Evolutionary conservation across 352 stramenopile species (phyloP).

Genomic region (Phytophthora palmivora): DNA sequence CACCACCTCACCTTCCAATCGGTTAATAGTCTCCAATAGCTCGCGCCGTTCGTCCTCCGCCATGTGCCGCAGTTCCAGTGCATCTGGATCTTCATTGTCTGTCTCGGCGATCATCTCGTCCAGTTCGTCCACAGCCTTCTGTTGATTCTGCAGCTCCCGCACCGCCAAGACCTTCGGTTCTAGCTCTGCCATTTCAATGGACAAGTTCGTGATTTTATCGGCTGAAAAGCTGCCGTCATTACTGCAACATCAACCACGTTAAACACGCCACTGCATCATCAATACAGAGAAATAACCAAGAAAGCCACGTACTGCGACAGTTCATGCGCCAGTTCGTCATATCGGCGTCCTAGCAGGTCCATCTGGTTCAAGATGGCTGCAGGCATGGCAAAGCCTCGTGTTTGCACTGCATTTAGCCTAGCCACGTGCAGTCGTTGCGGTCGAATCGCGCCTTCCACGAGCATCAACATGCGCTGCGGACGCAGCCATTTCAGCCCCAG

Average conservation of each 20-base stretch:
- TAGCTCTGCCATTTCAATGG: conserved; percentile 85
- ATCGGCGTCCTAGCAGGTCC: conserved; percentile 64
- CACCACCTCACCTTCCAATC: conserved; percentile 70
- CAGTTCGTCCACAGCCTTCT: conserved; percentile 90
- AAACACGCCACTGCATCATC: not conserved
- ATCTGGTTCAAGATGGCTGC: conserved; percentile 78
- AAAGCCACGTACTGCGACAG: conserved; percentile 58
- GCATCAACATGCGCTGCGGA: conserved; percentile 17
- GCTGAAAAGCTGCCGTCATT: conserved; percentile 80
- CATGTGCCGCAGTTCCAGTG: conserved; percentile 75
- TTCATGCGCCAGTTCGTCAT: conserved; percentile 70
- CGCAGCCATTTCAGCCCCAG: conserved; percentile 36
- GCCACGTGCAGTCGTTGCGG: not conserved
- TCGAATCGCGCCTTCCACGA: conserved; percentile 10
- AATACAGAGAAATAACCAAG: not conserved
- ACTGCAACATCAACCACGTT: conserved; percentile 33
- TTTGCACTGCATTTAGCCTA: conserved; percentile 29
- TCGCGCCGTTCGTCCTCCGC: conserved; percentile 78
- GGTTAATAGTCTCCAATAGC: conserved; percentile 54
- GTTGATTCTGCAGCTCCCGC: conserved; percentile 87
- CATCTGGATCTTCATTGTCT: conserved; percentile 55
- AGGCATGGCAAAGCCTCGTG: conserved; percentile 68
- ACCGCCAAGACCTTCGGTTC: conserved; percentile 77
- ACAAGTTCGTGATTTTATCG: conserved; percentile 79
- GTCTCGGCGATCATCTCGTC: conserved; percentile 84